Percentiles rank a stretch among this genome's conserved stretches.
phyloP scores from a whole-genome alignment of 1,284 basidiomycete genomes.

The Marasmius tenuissimus region DNA sequence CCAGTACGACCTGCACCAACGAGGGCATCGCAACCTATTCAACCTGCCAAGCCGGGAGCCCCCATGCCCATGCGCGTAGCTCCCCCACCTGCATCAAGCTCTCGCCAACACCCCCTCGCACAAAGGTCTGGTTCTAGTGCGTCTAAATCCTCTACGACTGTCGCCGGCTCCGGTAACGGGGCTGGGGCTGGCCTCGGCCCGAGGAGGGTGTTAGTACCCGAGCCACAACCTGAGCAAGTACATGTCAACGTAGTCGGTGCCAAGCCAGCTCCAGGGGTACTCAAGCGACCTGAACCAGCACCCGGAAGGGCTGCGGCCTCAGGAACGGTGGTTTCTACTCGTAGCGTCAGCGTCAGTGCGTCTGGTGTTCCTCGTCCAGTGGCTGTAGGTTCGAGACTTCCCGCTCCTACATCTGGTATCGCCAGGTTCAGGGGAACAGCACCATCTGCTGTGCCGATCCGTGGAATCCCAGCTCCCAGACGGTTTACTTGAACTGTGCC shows the following conservation, averaged over 20 bases:
- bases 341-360: neutral
- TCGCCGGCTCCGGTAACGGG: neutral
- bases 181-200: neutral
- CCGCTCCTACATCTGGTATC: neutral
- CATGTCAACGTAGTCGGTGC: neutral
- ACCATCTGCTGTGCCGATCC: neutral
- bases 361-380: neutral
- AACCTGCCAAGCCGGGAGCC: neutral
- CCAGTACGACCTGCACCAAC: neutral
- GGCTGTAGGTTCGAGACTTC: neutral
- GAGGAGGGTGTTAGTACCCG: neutral
- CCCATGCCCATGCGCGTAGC: slow-evolving; percentile 3
- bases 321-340: neutral
- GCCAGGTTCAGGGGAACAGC: neutral
- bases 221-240: neutral
- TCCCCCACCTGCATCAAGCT: neutral
- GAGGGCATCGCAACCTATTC: neutral
- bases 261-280: neutral
- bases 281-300: neutral
- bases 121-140: neutral
- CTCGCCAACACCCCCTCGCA: neutral
- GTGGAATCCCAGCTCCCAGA: neutral
- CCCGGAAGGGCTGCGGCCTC: neutral
- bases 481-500: neutral
- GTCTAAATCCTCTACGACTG: neutral